Conservation (phyloP, 768 basidiomycete species). For the Russula sp. region DNA sequence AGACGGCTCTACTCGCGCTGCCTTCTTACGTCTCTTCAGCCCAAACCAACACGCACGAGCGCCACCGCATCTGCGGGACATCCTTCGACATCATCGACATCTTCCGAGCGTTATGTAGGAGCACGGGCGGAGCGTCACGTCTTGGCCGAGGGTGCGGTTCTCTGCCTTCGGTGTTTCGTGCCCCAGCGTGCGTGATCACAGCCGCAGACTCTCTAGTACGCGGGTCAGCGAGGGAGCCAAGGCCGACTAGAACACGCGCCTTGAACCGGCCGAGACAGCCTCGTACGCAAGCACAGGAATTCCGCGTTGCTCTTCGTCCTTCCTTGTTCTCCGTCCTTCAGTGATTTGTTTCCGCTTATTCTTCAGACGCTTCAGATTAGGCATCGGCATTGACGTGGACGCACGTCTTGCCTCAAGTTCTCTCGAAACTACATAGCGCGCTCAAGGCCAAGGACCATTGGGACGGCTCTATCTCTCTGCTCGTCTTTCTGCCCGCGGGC, state of each 20-base stretch:
- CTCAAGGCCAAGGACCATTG: conserved; percentile 11
- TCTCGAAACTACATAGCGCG: conserved; percentile 5
- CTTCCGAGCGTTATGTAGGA: background rate
- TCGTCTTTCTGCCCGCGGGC: conserved; percentile 3
- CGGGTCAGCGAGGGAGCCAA: too few relatives aligned
- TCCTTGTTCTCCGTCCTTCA: too few relatives aligned
- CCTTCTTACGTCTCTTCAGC: background rate
- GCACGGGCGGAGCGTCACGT: background rate
- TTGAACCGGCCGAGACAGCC: too few relatives aligned
- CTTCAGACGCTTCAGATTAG: background rate
- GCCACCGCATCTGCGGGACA: background rate
- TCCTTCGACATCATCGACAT: background rate
- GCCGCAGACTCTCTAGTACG: too few relatives aligned
- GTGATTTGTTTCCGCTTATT: background rate
- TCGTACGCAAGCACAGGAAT: background rate
- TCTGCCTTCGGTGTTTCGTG: background rate
- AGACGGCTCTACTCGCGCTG: background rate
- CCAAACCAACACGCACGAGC: background rate
- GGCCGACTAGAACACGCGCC: too few relatives aligned
- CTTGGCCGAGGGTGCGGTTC: conserved; percentile 1
- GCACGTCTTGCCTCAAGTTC: conserved; percentile 9
- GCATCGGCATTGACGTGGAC: conserved; percentile 4
- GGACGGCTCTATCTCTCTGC: background rate
- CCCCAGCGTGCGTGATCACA: too few relatives aligned
- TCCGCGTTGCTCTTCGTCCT: background rate